Evolutionary conservation across 805 yeast species (phyloP).

Genomic region (Wickerhamomyces bovis): DNA sequence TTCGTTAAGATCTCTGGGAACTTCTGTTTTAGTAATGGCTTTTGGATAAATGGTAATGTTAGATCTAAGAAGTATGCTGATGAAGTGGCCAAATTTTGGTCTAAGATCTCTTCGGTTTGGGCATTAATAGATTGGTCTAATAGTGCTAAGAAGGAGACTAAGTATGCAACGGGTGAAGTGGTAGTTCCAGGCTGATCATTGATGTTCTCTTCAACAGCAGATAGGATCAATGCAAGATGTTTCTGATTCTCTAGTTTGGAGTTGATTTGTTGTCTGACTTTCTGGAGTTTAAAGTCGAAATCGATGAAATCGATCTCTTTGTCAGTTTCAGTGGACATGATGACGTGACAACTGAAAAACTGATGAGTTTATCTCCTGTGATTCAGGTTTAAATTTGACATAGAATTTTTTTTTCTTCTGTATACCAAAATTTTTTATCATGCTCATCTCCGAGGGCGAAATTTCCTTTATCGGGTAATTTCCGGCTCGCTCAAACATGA

Average conservation of each 20-base stretch:
- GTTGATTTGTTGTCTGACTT: constrained; percentile 61
- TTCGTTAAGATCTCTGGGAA: constrained; percentile 74
- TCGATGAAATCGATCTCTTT: constrained; percentile 21
- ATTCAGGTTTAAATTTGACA: neutral
- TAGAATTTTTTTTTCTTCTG: neutral
- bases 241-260: constrained; percentile 88
- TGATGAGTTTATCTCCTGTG: neutral
- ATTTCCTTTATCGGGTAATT: neutral
- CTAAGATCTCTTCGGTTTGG: constrained; percentile 45
- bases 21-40: constrained; percentile 60
- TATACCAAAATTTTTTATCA: neutral
- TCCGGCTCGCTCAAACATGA: neutral
- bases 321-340: constrained; percentile 9
- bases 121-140: constrained; percentile 62
- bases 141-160: constrained; percentile 75
- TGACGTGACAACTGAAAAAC: neutral
- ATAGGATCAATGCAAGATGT: constrained; percentile 72
- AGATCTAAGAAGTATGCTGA: constrained; percentile 79
- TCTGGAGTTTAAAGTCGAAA: constrained; percentile 54
- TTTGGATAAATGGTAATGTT: constrained; percentile 68
- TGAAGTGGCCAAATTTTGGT: constrained; percentile 61
- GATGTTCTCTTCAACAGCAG: constrained; percentile 88
- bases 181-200: constrained; percentile 31
- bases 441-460: neutral
- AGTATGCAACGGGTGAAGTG: constrained; percentile 71